phyloP scores from a whole-genome alignment of 2,329 filamentous ascomycete species.

The Monosporascus sp. region DNA sequence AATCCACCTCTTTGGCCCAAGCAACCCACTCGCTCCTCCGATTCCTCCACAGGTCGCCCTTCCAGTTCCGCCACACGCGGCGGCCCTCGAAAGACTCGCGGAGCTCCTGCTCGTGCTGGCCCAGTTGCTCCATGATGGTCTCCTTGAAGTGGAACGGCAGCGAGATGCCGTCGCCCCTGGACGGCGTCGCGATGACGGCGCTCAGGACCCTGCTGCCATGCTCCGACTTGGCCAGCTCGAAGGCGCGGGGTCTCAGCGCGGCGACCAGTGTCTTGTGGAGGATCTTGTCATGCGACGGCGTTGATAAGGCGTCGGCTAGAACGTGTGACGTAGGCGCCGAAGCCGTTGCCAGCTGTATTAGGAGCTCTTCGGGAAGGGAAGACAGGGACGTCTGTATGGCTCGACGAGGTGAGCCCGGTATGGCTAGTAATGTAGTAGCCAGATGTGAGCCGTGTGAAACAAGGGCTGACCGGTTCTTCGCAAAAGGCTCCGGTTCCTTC shows the following conservation, averaged over 20 bases:
- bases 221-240: conserved; percentile 43
- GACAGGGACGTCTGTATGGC: conserved; percentile 70
- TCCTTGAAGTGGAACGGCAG: conserved; percentile 56
- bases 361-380: conserved; percentile 48
- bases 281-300: conserved; percentile 41
- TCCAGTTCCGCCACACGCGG: conserved; percentile 53
- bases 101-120: conserved; percentile 42
- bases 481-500: conserved; percentile 31
- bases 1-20: conserved; percentile 49
- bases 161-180: conserved; percentile 40
- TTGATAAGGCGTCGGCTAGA: conserved; percentile 44
- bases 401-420: conserved; percentile 62
- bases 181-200: conserved; percentile 44
- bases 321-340: conserved; percentile 46
- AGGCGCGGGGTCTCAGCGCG: conserved; percentile 38
- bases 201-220: conserved; percentile 48
- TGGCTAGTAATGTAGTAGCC: conserved; percentile 70
- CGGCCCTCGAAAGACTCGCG: conserved; percentile 50
- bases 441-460: conserved; percentile 73
- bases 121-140: conserved; percentile 45
- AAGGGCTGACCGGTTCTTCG: conserved; percentile 53
- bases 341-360: conserved; percentile 59
- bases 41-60: conserved; percentile 52
- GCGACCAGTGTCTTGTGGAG: conserved; percentile 53
- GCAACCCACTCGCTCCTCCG: conserved; percentile 49